Conservation (phyloP, 495 filamentous ascomycete genomes). For the Mytilinidion resinicola region DNA sequence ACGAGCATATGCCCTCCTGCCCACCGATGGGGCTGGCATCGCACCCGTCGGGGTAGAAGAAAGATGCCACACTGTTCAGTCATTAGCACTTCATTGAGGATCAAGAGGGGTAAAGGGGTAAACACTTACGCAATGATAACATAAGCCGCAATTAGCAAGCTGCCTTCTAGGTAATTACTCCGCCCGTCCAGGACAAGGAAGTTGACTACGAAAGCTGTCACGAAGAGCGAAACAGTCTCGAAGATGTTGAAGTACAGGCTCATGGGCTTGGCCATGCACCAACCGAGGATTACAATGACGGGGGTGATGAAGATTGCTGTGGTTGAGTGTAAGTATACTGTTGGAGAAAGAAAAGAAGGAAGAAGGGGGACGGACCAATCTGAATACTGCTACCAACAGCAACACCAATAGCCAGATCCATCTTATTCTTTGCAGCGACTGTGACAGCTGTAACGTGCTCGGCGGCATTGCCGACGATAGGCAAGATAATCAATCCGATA, state of each 20-base stretch:
- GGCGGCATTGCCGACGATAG: slow-evolving; percentile 87
- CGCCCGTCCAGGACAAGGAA: slow-evolving; percentile 82
- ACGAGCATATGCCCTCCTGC: not conserved
- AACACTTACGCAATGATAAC: slow-evolving; percentile 59
- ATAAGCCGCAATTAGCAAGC: slow-evolving; percentile 74
- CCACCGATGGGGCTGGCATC: slow-evolving; percentile 39
- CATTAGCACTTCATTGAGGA: not conserved
- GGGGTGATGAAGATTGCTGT: slow-evolving; percentile 80
- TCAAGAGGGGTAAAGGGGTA: not conserved
- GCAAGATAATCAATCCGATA: slow-evolving; percentile 81
- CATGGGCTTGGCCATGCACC: slow-evolving; percentile 78
- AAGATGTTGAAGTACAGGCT: slow-evolving; percentile 86
- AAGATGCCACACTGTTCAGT: slow-evolving; percentile 45
- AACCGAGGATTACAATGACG: slow-evolving; percentile 80
- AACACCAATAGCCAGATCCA: slow-evolving; percentile 89
- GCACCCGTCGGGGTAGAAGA: slow-evolving; percentile 53
- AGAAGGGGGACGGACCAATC: slow-evolving; percentile 41
- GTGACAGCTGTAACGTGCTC: slow-evolving; percentile 88
- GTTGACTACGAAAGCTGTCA: slow-evolving; percentile 83
- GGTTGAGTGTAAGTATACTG: not conserved
- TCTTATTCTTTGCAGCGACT: slow-evolving; percentile 89
- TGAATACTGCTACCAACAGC: slow-evolving; percentile 86
- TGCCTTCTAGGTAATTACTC: slow-evolving; percentile 84
- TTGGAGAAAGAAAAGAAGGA: not conserved
- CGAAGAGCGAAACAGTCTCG: slow-evolving; percentile 81